A percentile compares a stretch with the other conserved stretches of the same genome.
phyloP scores from a whole-genome alignment of 2,329 filamentous ascomycete genomes.

The Beauveria sp. region DNA sequence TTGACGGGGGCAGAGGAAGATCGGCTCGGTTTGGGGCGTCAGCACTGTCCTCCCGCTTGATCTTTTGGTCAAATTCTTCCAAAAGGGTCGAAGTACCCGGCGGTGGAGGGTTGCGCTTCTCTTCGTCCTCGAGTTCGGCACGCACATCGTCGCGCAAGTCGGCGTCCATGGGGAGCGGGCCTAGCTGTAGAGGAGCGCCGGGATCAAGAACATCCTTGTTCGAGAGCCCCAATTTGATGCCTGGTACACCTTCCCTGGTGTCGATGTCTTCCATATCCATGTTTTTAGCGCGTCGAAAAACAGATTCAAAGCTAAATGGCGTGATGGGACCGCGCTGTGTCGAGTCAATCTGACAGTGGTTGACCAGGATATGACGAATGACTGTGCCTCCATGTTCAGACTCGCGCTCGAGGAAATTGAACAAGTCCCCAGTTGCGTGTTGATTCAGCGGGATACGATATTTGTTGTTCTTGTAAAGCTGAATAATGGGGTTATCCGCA shows the following conservation, averaged over 20 bases:
- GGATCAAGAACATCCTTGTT: conserved; percentile 55
- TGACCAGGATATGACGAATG: conserved; percentile 64
- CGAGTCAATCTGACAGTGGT: conserved; percentile 50
- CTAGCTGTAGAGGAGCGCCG: conserved; percentile 59
- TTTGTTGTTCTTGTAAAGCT: conserved; percentile 76
- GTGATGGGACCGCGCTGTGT: conserved; percentile 56
- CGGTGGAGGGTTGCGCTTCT: conserved; percentile 64
- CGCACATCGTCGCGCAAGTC: conserved; percentile 80
- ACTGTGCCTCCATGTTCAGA: conserved; percentile 71
- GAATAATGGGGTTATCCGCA: conserved; percentile 66
- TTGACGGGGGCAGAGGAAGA: conserved; percentile 79
- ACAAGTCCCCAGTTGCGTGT: conserved; percentile 72
- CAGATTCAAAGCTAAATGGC: conserved; percentile 55
- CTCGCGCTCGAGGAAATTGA: conserved; percentile 86
- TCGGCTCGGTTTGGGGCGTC: conserved; percentile 74
- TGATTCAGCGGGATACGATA: conserved; percentile 87
- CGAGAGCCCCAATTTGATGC: conserved; percentile 52
- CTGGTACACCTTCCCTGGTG: conserved; percentile 57
- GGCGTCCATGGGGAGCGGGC: conserved; percentile 73
- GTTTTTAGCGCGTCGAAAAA: conserved; percentile 49
- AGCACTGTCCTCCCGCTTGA: conserved; percentile 81
- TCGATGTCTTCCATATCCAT: conserved; percentile 57
- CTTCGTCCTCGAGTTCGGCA: conserved; percentile 79
- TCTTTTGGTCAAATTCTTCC: conserved; percentile 80
- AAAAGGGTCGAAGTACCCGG: conserved; percentile 66